Conservation (phyloP, 768 basidiomycete genomes). For the Lactarius akahatsu region DNA sequence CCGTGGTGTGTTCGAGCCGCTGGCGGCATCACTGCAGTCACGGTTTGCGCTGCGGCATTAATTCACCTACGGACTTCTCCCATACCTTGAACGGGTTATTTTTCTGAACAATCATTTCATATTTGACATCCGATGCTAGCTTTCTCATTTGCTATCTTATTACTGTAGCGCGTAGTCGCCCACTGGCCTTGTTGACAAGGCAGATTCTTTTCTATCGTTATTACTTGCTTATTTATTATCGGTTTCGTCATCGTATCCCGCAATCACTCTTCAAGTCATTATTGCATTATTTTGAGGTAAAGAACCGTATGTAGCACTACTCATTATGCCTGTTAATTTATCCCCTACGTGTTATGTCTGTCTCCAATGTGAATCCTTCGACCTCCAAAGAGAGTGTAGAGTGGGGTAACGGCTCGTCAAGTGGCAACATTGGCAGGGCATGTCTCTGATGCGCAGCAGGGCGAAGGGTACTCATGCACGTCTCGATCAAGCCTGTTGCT, state of each 20-base stretch:
- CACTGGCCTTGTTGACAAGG: neutral
- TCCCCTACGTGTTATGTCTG: neutral
- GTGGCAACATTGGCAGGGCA: neutral
- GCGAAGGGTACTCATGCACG: neutral
- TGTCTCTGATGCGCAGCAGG: neutral
- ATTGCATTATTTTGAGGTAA: neutral
- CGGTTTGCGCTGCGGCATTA: neutral
- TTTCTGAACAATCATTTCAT: neutral
- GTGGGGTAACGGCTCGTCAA: neutral
- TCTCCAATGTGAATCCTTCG: neutral
- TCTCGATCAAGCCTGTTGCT: neutral
- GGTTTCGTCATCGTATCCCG: neutral
- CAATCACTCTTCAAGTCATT: neutral
- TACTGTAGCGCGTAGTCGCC: neutral
- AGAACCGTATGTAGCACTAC: neutral
- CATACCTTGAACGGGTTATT: neutral
- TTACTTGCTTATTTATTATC: neutral
- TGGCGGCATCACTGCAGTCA: neutral
- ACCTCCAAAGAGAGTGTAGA: neutral
- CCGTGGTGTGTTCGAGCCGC: slow-evolving; percentile 7
- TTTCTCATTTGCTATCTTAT: neutral
- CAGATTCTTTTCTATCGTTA: neutral
- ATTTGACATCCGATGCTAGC: neutral
- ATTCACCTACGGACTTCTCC: slow-evolving; percentile 12
- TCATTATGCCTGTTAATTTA: neutral